Conservation (phyloP, 2,329 filamentous ascomycete species). For the Phialophora chinensis region DNA sequence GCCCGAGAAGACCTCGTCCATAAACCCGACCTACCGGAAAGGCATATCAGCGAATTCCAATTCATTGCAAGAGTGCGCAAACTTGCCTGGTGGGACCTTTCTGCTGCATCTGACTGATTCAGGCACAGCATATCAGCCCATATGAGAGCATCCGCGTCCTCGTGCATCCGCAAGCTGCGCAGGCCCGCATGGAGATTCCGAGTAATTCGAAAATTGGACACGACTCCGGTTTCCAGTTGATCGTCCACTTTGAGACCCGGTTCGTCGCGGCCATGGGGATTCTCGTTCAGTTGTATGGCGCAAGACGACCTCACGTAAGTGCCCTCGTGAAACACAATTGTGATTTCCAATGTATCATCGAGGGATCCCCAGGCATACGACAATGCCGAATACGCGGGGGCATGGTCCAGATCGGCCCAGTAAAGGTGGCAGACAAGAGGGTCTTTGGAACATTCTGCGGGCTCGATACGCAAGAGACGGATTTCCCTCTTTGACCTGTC, state of each 20-base stretch:
- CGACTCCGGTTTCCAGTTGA: neutral
- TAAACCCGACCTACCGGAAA: neutral
- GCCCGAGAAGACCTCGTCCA: neutral
- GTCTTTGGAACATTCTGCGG: neutral
- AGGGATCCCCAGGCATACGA: slow-evolving; percentile 3
- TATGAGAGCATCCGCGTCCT: neutral
- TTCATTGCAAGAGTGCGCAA: neutral
- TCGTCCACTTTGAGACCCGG: neutral
- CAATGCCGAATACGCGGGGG: neutral
- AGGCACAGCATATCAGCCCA: slow-evolving; percentile 6
- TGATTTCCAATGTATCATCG: slow-evolving; percentile 4
- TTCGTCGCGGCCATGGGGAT: neutral
- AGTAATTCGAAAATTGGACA: neutral
- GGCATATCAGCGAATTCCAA: neutral
- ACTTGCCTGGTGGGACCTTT: slow-evolving; percentile 2
- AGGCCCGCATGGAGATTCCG: neutral
- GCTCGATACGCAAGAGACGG: slow-evolving; percentile 1
- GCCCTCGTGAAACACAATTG: neutral
- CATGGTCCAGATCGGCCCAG: neutral
- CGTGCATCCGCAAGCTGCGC: neutral
- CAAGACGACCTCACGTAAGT: neutral
- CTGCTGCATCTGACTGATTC: neutral
- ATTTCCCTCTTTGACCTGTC: neutral
- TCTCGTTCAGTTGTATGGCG: neutral
- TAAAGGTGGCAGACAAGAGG: slow-evolving; percentile 9